A percentile compares a stretch with the other conserved stretches of the same genome.
phyloP scores from a whole-genome alignment of 495 filamentous ascomycete genomes.

The Staphylotrichum tortipilum region DNA sequence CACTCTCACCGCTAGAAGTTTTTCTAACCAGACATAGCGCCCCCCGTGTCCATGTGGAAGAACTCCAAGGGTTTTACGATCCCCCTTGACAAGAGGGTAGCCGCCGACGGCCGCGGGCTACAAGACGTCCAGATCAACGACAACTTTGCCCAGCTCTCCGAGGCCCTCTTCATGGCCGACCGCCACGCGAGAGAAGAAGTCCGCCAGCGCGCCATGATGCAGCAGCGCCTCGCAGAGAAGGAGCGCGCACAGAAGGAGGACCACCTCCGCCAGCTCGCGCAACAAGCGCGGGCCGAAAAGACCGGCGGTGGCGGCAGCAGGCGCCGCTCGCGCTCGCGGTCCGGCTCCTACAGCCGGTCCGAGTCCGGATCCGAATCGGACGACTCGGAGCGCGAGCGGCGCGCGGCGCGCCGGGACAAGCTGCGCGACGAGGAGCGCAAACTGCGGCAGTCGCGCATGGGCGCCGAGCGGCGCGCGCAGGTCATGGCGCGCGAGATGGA shows the following conservation, averaged over 20 bases:
- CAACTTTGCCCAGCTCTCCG: constrained; percentile 94
- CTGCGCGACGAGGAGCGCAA: constrained; percentile 78
- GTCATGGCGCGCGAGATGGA: constrained; percentile 91
- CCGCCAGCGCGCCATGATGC: constrained; percentile 84
- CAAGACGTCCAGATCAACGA: constrained; percentile 98
- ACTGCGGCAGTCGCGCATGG: constrained; percentile 90
- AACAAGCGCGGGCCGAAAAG: constrained; percentile 81
- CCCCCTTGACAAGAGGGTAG: constrained; percentile 89
- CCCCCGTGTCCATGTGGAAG: constrained; percentile 97
- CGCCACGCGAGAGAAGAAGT: constrained; percentile 94
- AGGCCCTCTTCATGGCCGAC: constrained; percentile 89
- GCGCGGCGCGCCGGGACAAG: constrained; percentile 67
- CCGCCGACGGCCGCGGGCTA: constrained; percentile 86
- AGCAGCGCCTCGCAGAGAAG: constrained; percentile 93
- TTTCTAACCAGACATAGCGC: constrained; percentile 33
- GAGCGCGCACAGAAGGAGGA: constrained; percentile 93
- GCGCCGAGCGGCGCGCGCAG: constrained; percentile 79
- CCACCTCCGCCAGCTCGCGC: constrained; percentile 76
- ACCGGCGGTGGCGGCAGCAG: constrained; percentile 45
- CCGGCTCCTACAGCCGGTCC: constrained; percentile 45
- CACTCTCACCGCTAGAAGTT: background rate
- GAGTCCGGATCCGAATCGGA: constrained; percentile 55
- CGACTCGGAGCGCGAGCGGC: constrained; percentile 63
- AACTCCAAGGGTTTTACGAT: constrained; percentile 98
- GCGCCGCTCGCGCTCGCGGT: constrained; percentile 36